phyloP scores from a whole-genome alignment of 352 stramenopile genomes.

The Pilasporangium apinafurcum region DNA sequence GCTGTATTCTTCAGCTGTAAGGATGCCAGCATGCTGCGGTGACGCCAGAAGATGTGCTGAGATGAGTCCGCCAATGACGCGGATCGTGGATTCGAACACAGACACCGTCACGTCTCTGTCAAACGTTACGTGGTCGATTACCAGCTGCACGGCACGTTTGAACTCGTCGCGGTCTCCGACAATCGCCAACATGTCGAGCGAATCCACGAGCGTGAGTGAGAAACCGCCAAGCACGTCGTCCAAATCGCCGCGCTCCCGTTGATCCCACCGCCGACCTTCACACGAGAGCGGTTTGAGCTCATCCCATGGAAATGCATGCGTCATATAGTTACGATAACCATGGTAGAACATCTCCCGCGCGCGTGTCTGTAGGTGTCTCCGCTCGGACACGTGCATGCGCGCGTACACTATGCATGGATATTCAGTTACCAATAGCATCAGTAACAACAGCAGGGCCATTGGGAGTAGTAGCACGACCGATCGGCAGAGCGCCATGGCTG shows the following conservation, averaged over 20 bases:
- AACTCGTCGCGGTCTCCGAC: conserved; percentile 82
- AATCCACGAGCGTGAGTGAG: conserved; percentile 84
- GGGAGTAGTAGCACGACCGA: background rate
- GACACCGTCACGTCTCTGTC: conserved; percentile 88
- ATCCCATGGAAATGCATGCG: conserved; percentile 82
- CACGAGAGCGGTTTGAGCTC: conserved; percentile 85
- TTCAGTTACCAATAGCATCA: no score
- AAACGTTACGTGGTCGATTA: conserved; percentile 59
- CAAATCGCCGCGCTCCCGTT: conserved; percentile 71
- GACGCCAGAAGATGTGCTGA: conserved; percentile 87
- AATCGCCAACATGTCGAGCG: conserved; percentile 85
- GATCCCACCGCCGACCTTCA: conserved; percentile 69
- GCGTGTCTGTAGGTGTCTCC: conserved; percentile 56
- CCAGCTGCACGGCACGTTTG: conserved; percentile 50
- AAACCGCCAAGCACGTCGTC: conserved; percentile 82
- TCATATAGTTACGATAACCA: conserved; percentile 84
- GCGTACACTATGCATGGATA: conserved; percentile 1
- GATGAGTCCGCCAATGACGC: conserved; percentile 87
- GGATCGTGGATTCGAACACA: conserved; percentile 92
- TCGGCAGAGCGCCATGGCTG: no score
- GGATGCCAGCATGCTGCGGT: conserved; percentile 36
- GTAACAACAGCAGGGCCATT: no score
- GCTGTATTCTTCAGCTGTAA: conserved; percentile 80
- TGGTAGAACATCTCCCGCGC: conserved; percentile 88
- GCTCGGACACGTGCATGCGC: conserved; percentile 69